Percentiles rank a stretch among this genome's conserved stretches.
Evolutionary conservation across 2,329 filamentous ascomycete species (phyloP).

Genomic region (Metarhizium rileyi): DNA sequence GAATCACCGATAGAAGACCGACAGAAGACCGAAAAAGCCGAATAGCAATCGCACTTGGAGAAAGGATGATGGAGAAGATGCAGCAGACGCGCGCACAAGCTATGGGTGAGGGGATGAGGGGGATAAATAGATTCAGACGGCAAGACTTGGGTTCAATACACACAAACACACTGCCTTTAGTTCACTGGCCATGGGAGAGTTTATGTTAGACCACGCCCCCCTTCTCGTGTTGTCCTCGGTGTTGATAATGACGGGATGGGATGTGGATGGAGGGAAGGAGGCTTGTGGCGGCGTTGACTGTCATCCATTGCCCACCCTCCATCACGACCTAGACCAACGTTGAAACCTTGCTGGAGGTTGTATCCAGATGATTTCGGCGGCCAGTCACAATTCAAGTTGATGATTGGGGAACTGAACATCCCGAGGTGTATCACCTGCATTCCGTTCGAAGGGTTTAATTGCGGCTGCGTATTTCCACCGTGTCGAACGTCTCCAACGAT

Average conservation of each 20-base stretch:
- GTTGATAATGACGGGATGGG: not conserved
- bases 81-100: not conserved
- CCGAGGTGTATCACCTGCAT: not conserved
- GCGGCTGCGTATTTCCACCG: not conserved
- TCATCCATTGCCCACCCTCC: slow-evolving; percentile 4
- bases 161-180: not conserved
- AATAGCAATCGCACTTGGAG: not conserved
- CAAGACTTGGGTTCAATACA: not conserved
- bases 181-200: not conserved
- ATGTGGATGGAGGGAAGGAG: not conserved
- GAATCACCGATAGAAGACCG: slow-evolving; percentile 2
- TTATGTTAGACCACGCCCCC: slow-evolving; percentile 1
- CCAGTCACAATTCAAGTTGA: not conserved
- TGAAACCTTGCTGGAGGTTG: not conserved
- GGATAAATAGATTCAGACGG: not conserved
- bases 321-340: not conserved
- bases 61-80: not conserved
- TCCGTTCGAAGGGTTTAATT: not conserved
- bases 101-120: not conserved
- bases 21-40: slow-evolving; percentile 6
- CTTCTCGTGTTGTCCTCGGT: no score
- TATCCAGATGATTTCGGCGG: not conserved
- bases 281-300: slow-evolving; percentile 2
- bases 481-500: not conserved
- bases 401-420: not conserved